Conservation (phyloP, 805 yeast species). For the Vanderwaltozyma tropicalis region DNA sequence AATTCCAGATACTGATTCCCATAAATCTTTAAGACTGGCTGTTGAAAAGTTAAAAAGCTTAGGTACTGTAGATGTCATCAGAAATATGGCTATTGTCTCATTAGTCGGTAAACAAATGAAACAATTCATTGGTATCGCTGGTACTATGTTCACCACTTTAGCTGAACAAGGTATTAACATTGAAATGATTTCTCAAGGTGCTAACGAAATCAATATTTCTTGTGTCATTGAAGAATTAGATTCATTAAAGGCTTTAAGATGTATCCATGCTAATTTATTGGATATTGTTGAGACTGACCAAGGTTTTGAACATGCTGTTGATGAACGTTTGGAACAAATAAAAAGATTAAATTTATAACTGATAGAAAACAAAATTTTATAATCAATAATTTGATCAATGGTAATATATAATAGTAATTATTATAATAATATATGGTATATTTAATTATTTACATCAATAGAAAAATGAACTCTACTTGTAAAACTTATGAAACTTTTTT, state of each 20-base stretch:
- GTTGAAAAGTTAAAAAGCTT: slow-evolving; percentile 65
- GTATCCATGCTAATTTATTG: slow-evolving; percentile 70
- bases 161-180: slow-evolving; percentile 89
- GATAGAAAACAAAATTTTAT: neutral
- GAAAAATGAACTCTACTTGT: too few species aligned
- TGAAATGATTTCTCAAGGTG: slow-evolving; percentile 98
- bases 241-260: slow-evolving; percentile 73
- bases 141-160: slow-evolving; percentile 87
- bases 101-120: slow-evolving; percentile 96
- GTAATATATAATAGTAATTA: too few species aligned
- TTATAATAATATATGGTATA: too few species aligned
- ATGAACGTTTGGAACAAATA: slow-evolving; percentile 37
- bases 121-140: slow-evolving; percentile 92
- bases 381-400: too few species aligned
- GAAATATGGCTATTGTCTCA: slow-evolving; percentile 82
- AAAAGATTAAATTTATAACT: slow-evolving; percentile 27
- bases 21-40: slow-evolving; percentile 53
- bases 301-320: slow-evolving; percentile 29
- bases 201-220: slow-evolving; percentile 92
- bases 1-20: slow-evolving; percentile 53
- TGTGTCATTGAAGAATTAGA: slow-evolving; percentile 84
- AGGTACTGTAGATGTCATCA: slow-evolving; percentile 84
- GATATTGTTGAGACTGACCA: slow-evolving; percentile 31
- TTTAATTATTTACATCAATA: too few species aligned
- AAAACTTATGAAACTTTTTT: too few species aligned